Base-by-base conservation (phyloP, 2,329 filamentous ascomycete species). In the Pseudocercospora ulei region DNA sequence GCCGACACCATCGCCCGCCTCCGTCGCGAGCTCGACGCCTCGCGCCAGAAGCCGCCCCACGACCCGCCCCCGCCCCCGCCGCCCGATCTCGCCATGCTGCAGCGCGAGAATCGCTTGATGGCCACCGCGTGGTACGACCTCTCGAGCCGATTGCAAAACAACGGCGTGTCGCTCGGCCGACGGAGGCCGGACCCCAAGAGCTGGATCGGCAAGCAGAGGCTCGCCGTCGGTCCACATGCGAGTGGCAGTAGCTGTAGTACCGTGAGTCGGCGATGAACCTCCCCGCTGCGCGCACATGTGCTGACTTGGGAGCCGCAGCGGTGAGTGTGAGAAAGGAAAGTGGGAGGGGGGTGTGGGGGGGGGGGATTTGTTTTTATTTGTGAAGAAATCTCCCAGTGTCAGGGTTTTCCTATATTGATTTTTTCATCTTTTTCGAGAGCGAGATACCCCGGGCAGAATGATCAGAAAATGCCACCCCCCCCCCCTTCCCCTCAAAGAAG, bases 91-190 rank as follows among this genome's bases (percentile, higher is more conserved):
- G 75, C 76, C 49, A 82, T 78, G 51, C 71, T 92, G 43, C 73
- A 81, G 58, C 75, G 80, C 51, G 84, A 92, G 61, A 85, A 84
- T 59, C 72, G 72, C 24, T 71, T 90, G 56, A 84, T 92, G 53
- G 70, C 79, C 16, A 81, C 78, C n/a, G 84, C 84, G 2, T 92
- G 82, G 82, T 87, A 87, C 63, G 82, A 88, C 60, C 72, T 90
- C 54, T 78, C 79, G 16, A 78, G 72, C 56, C 71, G 84, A 35
- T 62, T 92, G 51, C 83, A 90, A 63, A 86, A 81, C 65, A 88
- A 87, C 59, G 82, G 82, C 46, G 79, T 88, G 26, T 76, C 83
- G 38, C 64, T 92, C 46, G 80, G 86, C 56, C 69, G 84, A 49
- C 72, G 81, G 51, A 75, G 76, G 51, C 82, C 88, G 52, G 73